Evolutionary conservation across 2,329 filamentous ascomycete genomes (phyloP).

Genomic region (Curvularia sp.): DNA sequence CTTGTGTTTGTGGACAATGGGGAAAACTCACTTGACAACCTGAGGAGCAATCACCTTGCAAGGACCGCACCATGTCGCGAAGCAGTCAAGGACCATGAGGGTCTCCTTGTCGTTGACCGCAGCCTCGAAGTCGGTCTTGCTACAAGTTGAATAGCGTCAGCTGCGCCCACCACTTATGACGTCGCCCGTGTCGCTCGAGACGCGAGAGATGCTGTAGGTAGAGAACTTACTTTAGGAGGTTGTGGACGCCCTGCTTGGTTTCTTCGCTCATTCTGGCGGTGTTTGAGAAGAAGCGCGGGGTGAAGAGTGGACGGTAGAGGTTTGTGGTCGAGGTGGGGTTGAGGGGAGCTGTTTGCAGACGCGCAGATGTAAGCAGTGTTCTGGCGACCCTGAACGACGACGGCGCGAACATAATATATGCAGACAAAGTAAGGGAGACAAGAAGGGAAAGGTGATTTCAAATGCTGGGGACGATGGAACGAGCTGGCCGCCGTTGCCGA

Average conservation of each 20-base stretch:
- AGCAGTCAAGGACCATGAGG: slow-evolving; percentile 82
- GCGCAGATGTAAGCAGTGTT: slow-evolving; percentile 54
- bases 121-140: slow-evolving; percentile 65
- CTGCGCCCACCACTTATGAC: slow-evolving; percentile 19
- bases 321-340: slow-evolving; percentile 36
- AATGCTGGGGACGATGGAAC: slow-evolving; percentile 45
- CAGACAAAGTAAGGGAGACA: slow-evolving; percentile 32
- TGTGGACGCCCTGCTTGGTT: slow-evolving; percentile 55
- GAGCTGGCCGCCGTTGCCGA: slow-evolving; percentile 41
- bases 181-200: slow-evolving; percentile 11
- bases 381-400: slow-evolving; percentile 46
- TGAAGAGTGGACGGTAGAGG: slow-evolving; percentile 46
- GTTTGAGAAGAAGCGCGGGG: slow-evolving; percentile 50
- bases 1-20: background rate
- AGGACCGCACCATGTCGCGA: slow-evolving; percentile 90
- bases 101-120: slow-evolving; percentile 61
- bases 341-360: slow-evolving; percentile 44
- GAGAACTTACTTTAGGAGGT: slow-evolving; percentile 53
- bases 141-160: slow-evolving; percentile 44
- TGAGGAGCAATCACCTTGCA: slow-evolving; percentile 89
- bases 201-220: slow-evolving; percentile 6
- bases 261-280: slow-evolving; percentile 54
- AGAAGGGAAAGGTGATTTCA: slow-evolving; percentile 39
- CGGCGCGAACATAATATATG: slow-evolving; percentile 52
- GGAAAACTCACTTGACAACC: slow-evolving; percentile 65